These are phyloP conservation scores for Trichophyton equinum DNA, from an alignment of 2,329 filamentous ascomycete species.

Conservation along the genomic window DNA sequence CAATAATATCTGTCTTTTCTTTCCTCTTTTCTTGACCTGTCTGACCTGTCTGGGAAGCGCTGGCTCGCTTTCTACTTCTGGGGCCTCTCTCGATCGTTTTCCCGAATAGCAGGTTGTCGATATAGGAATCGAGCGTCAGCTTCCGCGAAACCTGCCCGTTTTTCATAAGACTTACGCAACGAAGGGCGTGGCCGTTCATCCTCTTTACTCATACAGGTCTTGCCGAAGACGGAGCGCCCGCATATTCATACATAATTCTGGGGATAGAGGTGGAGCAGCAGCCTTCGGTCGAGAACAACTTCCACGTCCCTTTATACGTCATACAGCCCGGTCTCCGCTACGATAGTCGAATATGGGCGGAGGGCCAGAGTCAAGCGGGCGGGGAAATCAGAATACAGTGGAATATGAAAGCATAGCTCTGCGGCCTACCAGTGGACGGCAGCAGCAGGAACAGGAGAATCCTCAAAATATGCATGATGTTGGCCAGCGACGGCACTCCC, in stretches of 20 bases:
- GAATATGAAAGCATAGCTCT: neutral
- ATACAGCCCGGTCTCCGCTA: neutral
- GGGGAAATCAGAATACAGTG: neutral
- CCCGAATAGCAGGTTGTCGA: neutral
- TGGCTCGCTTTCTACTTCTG: neutral
- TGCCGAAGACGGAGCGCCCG: neutral
- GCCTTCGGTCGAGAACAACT: neutral
- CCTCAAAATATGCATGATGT: neutral
- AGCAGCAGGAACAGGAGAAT: neutral
- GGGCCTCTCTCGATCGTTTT: neutral
- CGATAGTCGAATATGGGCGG: neutral
- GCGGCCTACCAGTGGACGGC: neutral
- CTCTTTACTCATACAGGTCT: neutral
- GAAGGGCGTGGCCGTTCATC: neutral
- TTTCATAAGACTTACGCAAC: neutral
- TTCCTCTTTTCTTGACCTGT: neutral
- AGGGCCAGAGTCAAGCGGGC: neutral
- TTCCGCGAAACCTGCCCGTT: neutral
- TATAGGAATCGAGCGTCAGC: neutral
- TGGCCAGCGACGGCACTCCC: slow-evolving; percentile 10
- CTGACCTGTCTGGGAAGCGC: neutral
- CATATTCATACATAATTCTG: neutral
- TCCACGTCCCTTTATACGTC: neutral
- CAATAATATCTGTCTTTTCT: neutral
- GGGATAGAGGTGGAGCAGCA: neutral